Conservation (phyloP, 1,284 basidiomycete species). For the Peniophora sp. region DNA sequence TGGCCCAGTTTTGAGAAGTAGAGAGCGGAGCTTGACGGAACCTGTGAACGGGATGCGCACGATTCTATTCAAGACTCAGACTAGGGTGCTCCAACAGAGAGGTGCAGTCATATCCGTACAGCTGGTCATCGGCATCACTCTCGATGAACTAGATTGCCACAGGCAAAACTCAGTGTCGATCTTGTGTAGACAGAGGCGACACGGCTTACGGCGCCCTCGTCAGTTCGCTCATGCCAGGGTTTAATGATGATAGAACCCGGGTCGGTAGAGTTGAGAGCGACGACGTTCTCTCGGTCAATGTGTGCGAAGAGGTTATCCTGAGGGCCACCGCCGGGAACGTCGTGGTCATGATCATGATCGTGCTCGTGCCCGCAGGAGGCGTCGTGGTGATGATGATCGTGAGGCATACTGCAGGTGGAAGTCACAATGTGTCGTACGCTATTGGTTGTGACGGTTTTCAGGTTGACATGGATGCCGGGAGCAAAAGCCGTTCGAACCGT, state of each 20-base stretch:
- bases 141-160: slow-evolving; percentile 48
- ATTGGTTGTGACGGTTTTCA: too few relatives aligned
- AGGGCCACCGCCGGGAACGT: slow-evolving; percentile 37
- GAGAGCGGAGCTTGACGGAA: slow-evolving; percentile 64
- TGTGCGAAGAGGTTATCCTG: slow-evolving; percentile 62
- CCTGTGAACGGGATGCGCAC: slow-evolving; percentile 76
- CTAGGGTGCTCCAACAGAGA: slow-evolving; percentile 3
- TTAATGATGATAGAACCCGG: slow-evolving; percentile 55
- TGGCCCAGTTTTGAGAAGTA: slow-evolving; percentile 72
- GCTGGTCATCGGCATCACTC: slow-evolving; percentile 78
- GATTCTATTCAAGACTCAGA: slow-evolving; percentile 37
- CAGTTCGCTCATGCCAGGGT: slow-evolving; percentile 65
- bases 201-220: slow-evolving; percentile 49
- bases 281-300: slow-evolving; percentile 67
- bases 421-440: too few relatives aligned
- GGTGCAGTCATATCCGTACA: slow-evolving; percentile 35
- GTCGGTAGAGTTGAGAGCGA: slow-evolving; percentile 54
- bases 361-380: slow-evolving; percentile 47
- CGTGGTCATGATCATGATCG: slow-evolving; percentile 47
- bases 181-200: background rate
- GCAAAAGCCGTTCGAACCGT: background rate
- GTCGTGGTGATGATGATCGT: slow-evolving; percentile 41
- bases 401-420: too few relatives aligned
- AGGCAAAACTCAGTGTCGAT: slow-evolving; percentile 1
- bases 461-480: background rate